Evolutionary conservation across 805 yeast genomes (phyloP).

Genomic region (Monosporozyma yasuniensis): DNA sequence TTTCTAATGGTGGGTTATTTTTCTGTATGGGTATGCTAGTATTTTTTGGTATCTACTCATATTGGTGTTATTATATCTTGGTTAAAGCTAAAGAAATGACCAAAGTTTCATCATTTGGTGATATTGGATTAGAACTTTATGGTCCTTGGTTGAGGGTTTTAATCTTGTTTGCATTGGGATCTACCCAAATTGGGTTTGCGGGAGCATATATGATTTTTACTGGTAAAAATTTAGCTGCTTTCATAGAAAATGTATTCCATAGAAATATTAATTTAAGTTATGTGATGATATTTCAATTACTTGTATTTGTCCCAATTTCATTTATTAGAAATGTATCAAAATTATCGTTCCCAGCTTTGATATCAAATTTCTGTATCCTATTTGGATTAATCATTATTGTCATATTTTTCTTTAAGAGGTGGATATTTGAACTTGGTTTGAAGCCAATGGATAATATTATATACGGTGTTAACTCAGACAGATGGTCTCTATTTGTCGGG

Average conservation of each 20-base stretch:
- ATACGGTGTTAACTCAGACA: constrained; percentile 41
- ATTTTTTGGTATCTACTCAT: constrained; percentile 61
- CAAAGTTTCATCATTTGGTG: constrained; percentile 68
- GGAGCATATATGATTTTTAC: constrained; percentile 78
- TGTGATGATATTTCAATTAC: constrained; percentile 46
- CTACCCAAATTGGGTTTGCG: constrained; percentile 72
- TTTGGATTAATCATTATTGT: constrained; percentile 58
- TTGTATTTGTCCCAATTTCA: constrained; percentile 58
- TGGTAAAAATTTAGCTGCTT: constrained; percentile 61
- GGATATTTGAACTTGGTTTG: constrained; percentile 25
- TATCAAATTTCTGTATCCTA: constrained; percentile 64
- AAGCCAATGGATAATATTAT: constrained; percentile 46
- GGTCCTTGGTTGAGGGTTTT: constrained; percentile 58
- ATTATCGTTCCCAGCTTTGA: constrained; percentile 58
- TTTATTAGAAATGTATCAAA: constrained; percentile 69
- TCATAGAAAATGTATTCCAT: constrained; percentile 43
- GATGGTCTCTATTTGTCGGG: constrained; percentile 68
- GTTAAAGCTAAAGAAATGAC: constrained; percentile 50
- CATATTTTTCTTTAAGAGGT: constrained; percentile 38
- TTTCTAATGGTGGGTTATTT: constrained; percentile 60
- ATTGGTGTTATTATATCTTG: constrained; percentile 67
- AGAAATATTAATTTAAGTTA: constrained; percentile 31
- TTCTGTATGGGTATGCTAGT: constrained; percentile 46
- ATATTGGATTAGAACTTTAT: constrained; percentile 55
- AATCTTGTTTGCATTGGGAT: constrained; percentile 53